Base-by-base conservation (phyloP, 352 stramenopile genomes). In the Globisporangium abappressorium region DNA sequence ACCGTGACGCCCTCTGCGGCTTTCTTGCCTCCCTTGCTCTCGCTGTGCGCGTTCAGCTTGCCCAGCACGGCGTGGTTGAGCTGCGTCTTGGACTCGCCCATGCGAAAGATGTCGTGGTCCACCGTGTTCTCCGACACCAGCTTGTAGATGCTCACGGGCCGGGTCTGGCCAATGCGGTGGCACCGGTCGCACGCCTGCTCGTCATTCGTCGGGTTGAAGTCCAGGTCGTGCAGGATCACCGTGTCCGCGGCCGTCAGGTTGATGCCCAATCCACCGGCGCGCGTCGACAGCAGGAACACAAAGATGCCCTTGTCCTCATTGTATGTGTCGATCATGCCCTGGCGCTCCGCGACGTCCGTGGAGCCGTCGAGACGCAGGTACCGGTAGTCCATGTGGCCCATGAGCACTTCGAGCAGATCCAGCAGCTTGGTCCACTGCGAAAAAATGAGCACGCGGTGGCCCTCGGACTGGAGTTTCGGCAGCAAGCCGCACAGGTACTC, bases 181-280 rank as follows among this genome's bases (percentile, higher is more conserved):
- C 90, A 96, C 38, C 92, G 87, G 67, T 98, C 92, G 54, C 91
- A 93, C 5, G 91, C 91, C 66, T 97, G 88, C 56, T 92, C 86
- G 55, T 96, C 89, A 28, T 87, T 79, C 8, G 85, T 93, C 11
- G 89, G 89, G 59, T 96, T 96, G 70, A 95, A 96, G 59, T 96
- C 89, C 36, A 95, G 47, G 64, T 96, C 89, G 43, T 95, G 89
- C 41, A 96, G 68, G 64, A 96, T 94, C n/a, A 96, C 89, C 0
- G 86, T 94, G 70, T 95, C 88, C 22, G 95, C 94, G 14, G 91
- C 88, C 12, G 95, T 98, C 53, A 99, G 78, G 78, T 99, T 99
- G 74, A 99, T 99, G 64, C 98, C 98, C 14, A 99, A 86, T 1
- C 97, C 98, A 64, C 98, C 98, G 2, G 98, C 98, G 34, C 97